Conservation (phyloP, 257 asterid genomes). For the Gentiana straminea region DNA sequence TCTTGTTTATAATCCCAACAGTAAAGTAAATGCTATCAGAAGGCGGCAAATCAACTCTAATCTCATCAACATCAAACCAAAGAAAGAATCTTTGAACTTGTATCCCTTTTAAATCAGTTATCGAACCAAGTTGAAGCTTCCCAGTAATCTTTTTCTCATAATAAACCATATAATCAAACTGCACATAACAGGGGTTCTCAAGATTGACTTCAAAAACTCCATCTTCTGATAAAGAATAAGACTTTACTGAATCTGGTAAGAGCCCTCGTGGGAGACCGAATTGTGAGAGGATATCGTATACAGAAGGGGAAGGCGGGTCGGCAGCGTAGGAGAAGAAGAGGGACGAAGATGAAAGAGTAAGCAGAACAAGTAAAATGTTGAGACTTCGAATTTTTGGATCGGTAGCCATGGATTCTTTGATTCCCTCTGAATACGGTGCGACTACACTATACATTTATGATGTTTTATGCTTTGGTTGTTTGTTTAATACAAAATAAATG, state of each 20-base stretch:
- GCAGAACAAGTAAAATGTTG: slow-evolving; percentile 5
- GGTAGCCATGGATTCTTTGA: slow-evolving; percentile 15
- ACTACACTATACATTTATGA: too few relatives aligned
- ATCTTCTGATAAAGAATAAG: slow-evolving; percentile 56
- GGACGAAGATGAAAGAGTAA: slow-evolving; percentile 2
- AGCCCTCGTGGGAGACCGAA: slow-evolving; percentile 86
- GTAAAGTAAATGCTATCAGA: slow-evolving; percentile 63
- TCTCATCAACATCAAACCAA: slow-evolving; percentile 87
- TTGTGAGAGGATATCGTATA: slow-evolving; percentile 49
- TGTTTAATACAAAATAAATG: too few relatives aligned
- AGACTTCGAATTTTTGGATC: slow-evolving; percentile 7
- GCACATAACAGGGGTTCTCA: slow-evolving; percentile 54
- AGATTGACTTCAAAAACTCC: slow-evolving; percentile 64
- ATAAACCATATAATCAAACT: slow-evolving; percentile 75
- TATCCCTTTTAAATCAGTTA: slow-evolving; percentile 56
- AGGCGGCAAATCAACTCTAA: slow-evolving; percentile 82
- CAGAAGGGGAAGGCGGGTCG: slow-evolving; percentile 27
- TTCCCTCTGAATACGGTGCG: too few relatives aligned
- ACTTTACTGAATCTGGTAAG: slow-evolving; percentile 64
- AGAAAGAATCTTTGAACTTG: slow-evolving; percentile 66
- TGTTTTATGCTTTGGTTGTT: too few relatives aligned
- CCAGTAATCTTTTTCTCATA: slow-evolving; percentile 71
- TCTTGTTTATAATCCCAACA: slow-evolving; percentile 78
- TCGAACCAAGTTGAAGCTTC: slow-evolving; percentile 57
- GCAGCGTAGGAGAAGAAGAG: slow-evolving; percentile 2